A percentile compares a stretch with the other conserved stretches of the same genome.
Evolutionary conservation across 805 yeast genomes (phyloP).

Genomic region (Hanseniaspora lachancei): DNA sequence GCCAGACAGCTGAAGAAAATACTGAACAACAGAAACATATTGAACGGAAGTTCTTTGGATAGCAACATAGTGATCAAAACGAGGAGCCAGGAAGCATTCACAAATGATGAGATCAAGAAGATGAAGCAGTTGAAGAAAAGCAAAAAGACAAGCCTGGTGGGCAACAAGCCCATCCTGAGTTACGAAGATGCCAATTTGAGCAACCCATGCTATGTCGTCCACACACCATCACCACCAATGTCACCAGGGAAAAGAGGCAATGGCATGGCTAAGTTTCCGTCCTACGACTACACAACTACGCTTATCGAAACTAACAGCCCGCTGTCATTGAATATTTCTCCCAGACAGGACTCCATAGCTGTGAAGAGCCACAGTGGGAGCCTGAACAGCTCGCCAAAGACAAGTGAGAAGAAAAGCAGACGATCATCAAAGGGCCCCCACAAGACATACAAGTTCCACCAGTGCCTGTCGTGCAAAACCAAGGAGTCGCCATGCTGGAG

Average conservation of each 20-base stretch:
- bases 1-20: conserved; percentile 26
- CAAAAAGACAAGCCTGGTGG: background rate
- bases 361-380: background rate
- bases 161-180: background rate
- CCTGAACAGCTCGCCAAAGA: conserved; percentile 14
- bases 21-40: conserved; percentile 23
- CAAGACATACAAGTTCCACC: conserved; percentile 11
- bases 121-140: background rate
- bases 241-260: conserved; percentile 2
- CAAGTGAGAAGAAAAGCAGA: conserved; percentile 19
- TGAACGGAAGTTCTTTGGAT: conserved; percentile 19
- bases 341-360: background rate
- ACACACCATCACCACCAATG: conserved; percentile 13
- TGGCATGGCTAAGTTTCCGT: background rate
- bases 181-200: background rate
- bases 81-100: background rate
- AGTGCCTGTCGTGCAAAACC: conserved; percentile 79
- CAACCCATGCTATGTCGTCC: background rate
- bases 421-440: conserved; percentile 1
- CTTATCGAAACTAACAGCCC: conserved; percentile 5
- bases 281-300: conserved; percentile 10
- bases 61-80: conserved; percentile 8
- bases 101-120: background rate
- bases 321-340: background rate
- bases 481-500: conserved; percentile 96